Evolutionary conservation across 2,329 filamentous ascomycete species (phyloP), one percentile per base, ranked within the genome.

Genomic region (Ceratocystis papillata): DNA sequence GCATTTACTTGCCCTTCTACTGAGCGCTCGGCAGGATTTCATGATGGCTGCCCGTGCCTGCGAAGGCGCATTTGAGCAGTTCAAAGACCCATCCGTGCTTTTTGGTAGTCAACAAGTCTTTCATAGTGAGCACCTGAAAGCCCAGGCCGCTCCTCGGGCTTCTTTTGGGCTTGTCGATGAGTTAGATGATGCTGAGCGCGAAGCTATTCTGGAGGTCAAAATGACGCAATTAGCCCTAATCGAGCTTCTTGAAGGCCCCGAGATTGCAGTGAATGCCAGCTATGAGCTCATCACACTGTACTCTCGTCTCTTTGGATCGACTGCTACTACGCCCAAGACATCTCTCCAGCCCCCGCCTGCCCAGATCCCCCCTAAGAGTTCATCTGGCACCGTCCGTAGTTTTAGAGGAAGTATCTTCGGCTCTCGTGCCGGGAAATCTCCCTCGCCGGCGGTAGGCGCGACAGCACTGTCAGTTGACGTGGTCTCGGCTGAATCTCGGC

Each of bases 21-120:
- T 97, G 37, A 96, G 90, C 70, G 90, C 91, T 0, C 86, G 89
- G 69, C 88, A 96, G 70, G 91, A 96, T 69, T 96, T 89, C 71
- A 78, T 84, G 62, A 87, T 89, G 74, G 92, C 94, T 1, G 82
- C 84, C 33, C 86, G 87, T 71, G 87, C 91, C 41, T 97, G 92
- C 70, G 90, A 96, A 73, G 91, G 90, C 30, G 92, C 91, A 2
- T 88, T 97, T 72, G 91, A 96, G 70, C 90, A 96, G 72, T 95
- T 96, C 71, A 85, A 87, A 64, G 86, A 90, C 68, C 82, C 86
- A 0, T 75, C 82, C 0, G 80, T 88, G 5, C 80, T 93, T 0
- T 90, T 91, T 72, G 88, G 87, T 20, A 80, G 80, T 63, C 76
- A 81, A 44, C 72, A 82, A 65, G 71, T 75, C 2, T 88, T 82